phyloP scores from a whole-genome alignment of 2,329 filamentous ascomycete genomes.

The Cladobotryum mycophilum region DNA sequence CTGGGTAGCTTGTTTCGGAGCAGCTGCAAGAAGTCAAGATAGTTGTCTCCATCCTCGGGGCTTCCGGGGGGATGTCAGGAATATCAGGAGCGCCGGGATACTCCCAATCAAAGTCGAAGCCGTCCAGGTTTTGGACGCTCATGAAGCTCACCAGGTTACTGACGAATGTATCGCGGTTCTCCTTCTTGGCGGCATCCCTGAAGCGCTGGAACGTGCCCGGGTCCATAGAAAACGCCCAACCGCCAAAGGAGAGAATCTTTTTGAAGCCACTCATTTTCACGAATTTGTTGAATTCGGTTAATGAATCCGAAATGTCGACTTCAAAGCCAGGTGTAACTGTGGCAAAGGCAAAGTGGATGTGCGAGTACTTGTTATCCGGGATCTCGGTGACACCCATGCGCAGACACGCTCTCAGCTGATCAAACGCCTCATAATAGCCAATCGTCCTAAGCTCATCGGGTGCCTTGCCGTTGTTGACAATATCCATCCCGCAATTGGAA shows the following conservation, averaged over 20 bases:
- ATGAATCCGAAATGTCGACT: slow-evolving; percentile 17
- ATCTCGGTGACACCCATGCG: slow-evolving; percentile 20
- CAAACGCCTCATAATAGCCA: not conserved
- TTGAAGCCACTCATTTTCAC: slow-evolving; percentile 21
- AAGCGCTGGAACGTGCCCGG: slow-evolving; percentile 13
- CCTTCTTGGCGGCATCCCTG: slow-evolving; percentile 13
- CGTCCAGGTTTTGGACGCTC: slow-evolving; percentile 25
- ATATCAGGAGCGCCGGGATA: slow-evolving; percentile 25
- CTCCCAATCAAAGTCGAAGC: slow-evolving; percentile 39
- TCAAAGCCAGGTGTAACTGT: slow-evolving; percentile 17
- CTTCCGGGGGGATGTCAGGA: slow-evolving; percentile 23
- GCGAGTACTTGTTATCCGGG: slow-evolving; percentile 11
- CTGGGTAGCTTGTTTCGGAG: slow-evolving; percentile 18
- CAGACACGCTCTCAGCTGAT: slow-evolving; percentile 11
- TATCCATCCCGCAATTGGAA: slow-evolving; percentile 18
- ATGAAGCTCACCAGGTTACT: not conserved
- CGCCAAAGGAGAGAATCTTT: slow-evolving; percentile 24
- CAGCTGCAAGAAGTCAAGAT: slow-evolving; percentile 14
- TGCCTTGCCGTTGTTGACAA: slow-evolving; percentile 5
- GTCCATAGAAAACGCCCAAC: slow-evolving; percentile 20
- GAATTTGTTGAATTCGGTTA: slow-evolving; percentile 18
- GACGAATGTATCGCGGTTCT: slow-evolving; percentile 18
- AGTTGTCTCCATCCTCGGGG: slow-evolving; percentile 10
- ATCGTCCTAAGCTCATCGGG: not conserved
- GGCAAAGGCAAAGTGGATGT: slow-evolving; percentile 22